Base-by-base conservation (phyloP, 768 basidiomycete species). In the Tricholoma sp. region DNA sequence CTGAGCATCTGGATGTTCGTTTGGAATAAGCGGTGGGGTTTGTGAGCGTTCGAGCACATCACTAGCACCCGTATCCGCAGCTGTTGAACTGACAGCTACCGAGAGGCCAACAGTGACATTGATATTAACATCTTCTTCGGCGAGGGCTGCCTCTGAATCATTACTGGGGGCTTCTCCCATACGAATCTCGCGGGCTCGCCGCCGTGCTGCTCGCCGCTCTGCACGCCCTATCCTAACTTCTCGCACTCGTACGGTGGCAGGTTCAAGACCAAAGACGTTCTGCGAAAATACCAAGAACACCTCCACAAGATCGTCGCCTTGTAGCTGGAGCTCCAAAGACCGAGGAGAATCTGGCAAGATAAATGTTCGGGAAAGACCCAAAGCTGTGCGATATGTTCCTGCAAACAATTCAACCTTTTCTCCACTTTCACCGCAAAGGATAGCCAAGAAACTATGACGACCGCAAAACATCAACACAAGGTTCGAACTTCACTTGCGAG, bases 321-420 rank as follows among this genome's bases (percentile, higher is more conserved):
- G 93, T 10, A 95, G 75, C 68, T 95, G 86, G 18, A 95, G 76
- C 66, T 94, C 94, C 51, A 95, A 74, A 2, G 90, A 90, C 28
- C 89, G 81, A 3, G 93, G 93, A 11, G 92, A 93, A 65, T 95
- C 93, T 0, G 93, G 93, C 36, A 95, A 75, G 59, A 95, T 94
- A 68, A 95, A 95, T 1, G 93, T 95, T 44, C 93, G 82, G n/a
- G 92, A 94, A 33, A 95, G 79, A 0, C 89, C 89, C 12, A 95
- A 81, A 5, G 93, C 91, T n/a, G 90, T 91, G 53, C 88, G 80
- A 61, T 91, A 90, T 10, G 93, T 93, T 28, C 94, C 93, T 39
- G 94, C 93, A 69, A 95, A 96, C 10, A 96, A 75, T 65, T 96
- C 93, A 48, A 96, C 92, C 65, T 94, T 92, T 74, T 95, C 93